Percentiles rank a stretch among this genome's conserved stretches.
These are phyloP conservation scores for Aspergillus clavatus DNA, from an alignment of 2,329 filamentous ascomycete genomes.

Conservation along the genomic window DNA sequence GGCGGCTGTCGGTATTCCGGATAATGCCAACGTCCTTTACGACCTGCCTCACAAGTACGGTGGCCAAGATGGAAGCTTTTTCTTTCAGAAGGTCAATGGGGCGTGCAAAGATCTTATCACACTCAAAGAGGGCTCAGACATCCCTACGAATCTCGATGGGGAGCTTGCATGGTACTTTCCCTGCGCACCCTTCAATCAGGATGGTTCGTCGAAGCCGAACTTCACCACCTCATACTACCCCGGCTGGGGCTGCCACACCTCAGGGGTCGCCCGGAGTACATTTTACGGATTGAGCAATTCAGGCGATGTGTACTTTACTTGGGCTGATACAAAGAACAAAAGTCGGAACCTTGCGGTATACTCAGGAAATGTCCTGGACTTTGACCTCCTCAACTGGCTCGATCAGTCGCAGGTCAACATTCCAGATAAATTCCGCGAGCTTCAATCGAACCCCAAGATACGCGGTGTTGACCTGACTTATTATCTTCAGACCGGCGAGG, in stretches of 20 bases:
- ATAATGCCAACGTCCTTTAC: conserved; percentile 73
- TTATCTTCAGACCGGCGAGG: conserved; percentile 69
- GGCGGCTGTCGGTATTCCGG: conserved; percentile 69
- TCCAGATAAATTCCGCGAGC: conserved; percentile 71
- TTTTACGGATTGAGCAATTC: conserved; percentile 70
- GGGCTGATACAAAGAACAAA: conserved; percentile 86
- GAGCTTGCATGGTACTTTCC: conserved; percentile 97
- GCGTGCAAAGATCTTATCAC: conserved; percentile 91
- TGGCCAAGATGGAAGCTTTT: conserved; percentile 90
- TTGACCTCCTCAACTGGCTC: conserved; percentile 86
- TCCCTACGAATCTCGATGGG: conserved; percentile 68
- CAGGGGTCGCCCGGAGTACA: conserved; percentile 57
- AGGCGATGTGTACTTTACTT: conserved; percentile 92
- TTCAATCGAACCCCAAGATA: conserved; percentile 66
- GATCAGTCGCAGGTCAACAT: conserved; percentile 72
- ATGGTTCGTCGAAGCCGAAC: conserved; percentile 78
- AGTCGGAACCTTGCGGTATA: conserved; percentile 91
- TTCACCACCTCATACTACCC: conserved; percentile 67
- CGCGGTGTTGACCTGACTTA: conserved; percentile 86
- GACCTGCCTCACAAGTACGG: conserved; percentile 76
- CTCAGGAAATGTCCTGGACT: conserved; percentile 85
- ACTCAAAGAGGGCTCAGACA: conserved; percentile 62
- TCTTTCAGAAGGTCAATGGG: conserved; percentile 98
- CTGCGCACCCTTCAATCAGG: conserved; percentile 85
- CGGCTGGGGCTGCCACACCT: conserved; percentile 88